phyloP scores from a whole-genome alignment of 1,284 basidiomycete genomes.

The Apiotrichum veenhuisii region DNA sequence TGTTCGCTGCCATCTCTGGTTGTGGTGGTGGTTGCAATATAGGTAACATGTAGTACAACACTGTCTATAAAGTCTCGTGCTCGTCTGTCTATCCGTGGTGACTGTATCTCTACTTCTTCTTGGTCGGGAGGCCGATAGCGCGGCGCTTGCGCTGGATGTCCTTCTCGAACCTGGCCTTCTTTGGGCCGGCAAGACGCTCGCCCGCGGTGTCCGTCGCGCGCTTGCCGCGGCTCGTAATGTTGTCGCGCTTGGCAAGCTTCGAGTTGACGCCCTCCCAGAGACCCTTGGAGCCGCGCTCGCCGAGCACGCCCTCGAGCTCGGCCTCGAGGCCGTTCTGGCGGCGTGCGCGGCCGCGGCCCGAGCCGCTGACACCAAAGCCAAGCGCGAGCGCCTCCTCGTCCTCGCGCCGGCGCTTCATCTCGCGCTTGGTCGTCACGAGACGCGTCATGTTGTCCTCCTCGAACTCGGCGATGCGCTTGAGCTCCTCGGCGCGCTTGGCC shows the following conservation, averaged over 20 bases:
- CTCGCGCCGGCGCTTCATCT: slow-evolving; percentile 66
- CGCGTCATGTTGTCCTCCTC: slow-evolving; percentile 96
- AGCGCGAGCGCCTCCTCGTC: slow-evolving; percentile 91
- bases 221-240: slow-evolving; percentile 54
- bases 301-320: slow-evolving; percentile 76
- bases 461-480: slow-evolving; percentile 80
- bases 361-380: slow-evolving; percentile 55
- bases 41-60: background rate
- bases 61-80: background rate
- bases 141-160: slow-evolving; percentile 56
- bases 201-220: background rate
- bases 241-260: slow-evolving; percentile 58
- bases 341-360: slow-evolving; percentile 54
- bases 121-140: slow-evolving; percentile 16
- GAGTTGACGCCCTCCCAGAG: slow-evolving; percentile 54
- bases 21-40: background rate
- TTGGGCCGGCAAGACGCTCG: slow-evolving; percentile 52
- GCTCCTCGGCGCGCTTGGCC: slow-evolving; percentile 55
- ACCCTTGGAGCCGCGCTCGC: slow-evolving; percentile 52
- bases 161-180: slow-evolving; percentile 72
- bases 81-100: no score
- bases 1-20: background rate
- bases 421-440: slow-evolving; percentile 86
- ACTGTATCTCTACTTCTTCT: slow-evolving; percentile 9
- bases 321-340: slow-evolving; percentile 74